Evolutionary conservation across 768 basidiomycete species (phyloP).

Genomic region (Pleurotus ostreatus): DNA sequence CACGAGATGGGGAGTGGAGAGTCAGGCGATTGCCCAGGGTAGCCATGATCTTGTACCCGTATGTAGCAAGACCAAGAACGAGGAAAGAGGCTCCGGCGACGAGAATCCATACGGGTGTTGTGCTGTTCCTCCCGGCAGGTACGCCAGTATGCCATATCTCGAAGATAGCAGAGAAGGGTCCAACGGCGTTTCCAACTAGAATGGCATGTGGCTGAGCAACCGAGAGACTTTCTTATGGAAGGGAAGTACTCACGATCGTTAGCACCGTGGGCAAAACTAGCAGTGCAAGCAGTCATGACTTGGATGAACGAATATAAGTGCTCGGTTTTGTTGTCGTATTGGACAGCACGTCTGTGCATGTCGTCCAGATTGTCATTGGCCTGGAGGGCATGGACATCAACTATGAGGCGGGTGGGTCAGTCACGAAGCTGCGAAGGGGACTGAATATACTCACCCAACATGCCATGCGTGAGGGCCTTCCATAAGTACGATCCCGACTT

Average conservation of each 20-base stretch:
- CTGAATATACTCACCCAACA: conserved; percentile 1
- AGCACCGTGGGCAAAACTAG: conserved; percentile 25
- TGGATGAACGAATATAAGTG: conserved; percentile 27
- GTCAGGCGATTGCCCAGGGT: conserved; percentile 26
- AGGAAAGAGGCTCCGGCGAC: conserved; percentile 22
- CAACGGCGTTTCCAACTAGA: conserved; percentile 23
- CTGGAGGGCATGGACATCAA: conserved; percentile 21
- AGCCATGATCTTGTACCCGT: conserved; percentile 26
- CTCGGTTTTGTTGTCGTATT: conserved; percentile 25
- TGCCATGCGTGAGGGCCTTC: conserved; percentile 18
- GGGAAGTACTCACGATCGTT: conserved; percentile 14
- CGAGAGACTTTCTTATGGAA: too few species aligned
- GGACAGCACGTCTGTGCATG: conserved; percentile 17
- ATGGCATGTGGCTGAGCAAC: not conserved
- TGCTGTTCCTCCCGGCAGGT: conserved; percentile 14
- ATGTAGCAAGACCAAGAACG: conserved; percentile 19
- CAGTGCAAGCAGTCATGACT: conserved; percentile 25
- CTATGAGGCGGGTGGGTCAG: not conserved
- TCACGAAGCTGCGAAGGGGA: not conserved
- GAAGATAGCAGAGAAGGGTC: conserved; percentile 25
- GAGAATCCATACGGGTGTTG: conserved; percentile 21
- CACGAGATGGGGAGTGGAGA: conserved; percentile 24
- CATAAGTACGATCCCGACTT: conserved; percentile 19
- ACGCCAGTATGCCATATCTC: conserved; percentile 19
- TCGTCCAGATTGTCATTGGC: conserved; percentile 15